Base-by-base conservation (phyloP, 441 rosid genomes). In the Cnidoscolus chayamansa region DNA sequence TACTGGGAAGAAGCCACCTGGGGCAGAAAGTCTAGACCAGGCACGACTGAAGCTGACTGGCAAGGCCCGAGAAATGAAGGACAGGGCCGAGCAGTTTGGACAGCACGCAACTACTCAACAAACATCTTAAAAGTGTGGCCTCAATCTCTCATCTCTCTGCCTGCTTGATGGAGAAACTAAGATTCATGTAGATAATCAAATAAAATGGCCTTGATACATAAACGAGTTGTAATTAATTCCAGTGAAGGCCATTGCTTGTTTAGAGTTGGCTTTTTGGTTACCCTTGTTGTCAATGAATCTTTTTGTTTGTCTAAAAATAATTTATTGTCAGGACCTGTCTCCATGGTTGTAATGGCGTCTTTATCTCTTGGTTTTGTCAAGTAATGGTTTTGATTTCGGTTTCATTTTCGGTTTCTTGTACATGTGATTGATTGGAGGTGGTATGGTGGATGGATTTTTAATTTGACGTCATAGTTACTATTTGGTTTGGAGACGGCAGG, bases 21-120 rank as follows among this genome's bases (percentile, higher is more conserved):
- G 92, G 0, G 81, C 89, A 30, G 92, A 91, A n/a, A 82, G 66
- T 83, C 75, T 87, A 79, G 94, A 93, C 47, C 81, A 80, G 19
- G 96, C 93, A 8, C 80, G 94, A 67, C 63, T 77, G 87, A 90
- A 84, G 86, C 73, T 94, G 65, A 84, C 89, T 0, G 65, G 80
- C 25, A 91, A 89, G 84, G 87, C 91, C 12, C 76, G 86, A 32
- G 97, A 91, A 72, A 74, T 91, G 76, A 89, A 83, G 80, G 96
- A 89, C 68, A 91, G 81, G 80, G 88, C 91, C 12, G 86, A 80
- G 48, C 87, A 91, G 76, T 86, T 72, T 19, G 82, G 85, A 2
- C 86, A 84, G 79, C 84, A 83, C 48, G 63, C 53, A 13, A 64
- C 72, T 3, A 74, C 77, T 43, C 74, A 43, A 43, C 48, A 71